phyloP scores from a whole-genome alignment of 1,139 yeast genomes.

The Sugiyamaella neomexicana region DNA sequence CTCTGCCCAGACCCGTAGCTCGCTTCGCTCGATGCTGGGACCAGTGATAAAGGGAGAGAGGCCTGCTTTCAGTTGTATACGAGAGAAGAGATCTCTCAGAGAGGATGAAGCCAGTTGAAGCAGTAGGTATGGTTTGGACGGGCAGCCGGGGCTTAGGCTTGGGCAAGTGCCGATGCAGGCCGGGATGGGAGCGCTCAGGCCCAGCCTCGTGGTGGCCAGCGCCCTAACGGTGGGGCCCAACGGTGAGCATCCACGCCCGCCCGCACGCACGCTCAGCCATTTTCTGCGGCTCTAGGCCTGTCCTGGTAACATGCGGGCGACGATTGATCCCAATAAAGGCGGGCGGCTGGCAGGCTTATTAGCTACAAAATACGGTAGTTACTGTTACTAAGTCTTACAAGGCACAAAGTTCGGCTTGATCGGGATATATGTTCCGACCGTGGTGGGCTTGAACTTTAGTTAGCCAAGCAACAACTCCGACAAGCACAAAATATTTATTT shows the following conservation, averaged over 20 bases:
- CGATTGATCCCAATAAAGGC: background rate
- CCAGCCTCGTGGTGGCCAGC: too few species aligned
- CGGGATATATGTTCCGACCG: background rate
- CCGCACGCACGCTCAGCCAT: background rate
- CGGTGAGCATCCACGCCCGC: background rate
- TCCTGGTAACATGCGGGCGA: background rate
- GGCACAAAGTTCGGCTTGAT: conserved; percentile 7
- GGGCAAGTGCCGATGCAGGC: too few species aligned
- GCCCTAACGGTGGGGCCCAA: background rate
- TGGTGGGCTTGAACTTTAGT: background rate
- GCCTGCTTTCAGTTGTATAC: too few species aligned
- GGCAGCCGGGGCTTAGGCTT: too few species aligned
- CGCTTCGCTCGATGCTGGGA: too few species aligned
- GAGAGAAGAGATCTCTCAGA: too few species aligned
- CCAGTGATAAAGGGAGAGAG: too few species aligned
- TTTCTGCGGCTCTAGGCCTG: background rate
- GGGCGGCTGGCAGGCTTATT: background rate
- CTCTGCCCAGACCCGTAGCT: too few species aligned
- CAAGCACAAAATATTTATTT: background rate
- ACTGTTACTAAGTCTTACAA: conserved; percentile 10
- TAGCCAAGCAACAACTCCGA: background rate
- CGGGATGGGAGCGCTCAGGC: too few species aligned
- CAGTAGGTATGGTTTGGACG: too few species aligned
- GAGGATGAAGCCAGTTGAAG: too few species aligned
- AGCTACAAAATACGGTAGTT: conserved; percentile 1